Base-by-base conservation (phyloP, 805 yeast genomes). In the Metschnikowia baotianmanensis region DNA sequence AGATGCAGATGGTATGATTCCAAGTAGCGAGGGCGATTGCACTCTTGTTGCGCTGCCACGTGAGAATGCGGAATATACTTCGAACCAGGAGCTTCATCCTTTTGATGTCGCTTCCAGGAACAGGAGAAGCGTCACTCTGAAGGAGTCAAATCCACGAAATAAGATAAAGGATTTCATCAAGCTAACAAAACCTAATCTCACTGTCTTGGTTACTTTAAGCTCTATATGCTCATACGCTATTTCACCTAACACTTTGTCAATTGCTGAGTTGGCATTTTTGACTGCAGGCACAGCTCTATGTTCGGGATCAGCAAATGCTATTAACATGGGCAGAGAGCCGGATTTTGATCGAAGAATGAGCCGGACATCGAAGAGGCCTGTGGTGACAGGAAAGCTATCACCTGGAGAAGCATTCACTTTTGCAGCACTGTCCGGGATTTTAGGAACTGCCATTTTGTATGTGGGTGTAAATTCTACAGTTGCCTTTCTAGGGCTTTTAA, bases 281-380 rank as follows among this genome's bases (percentile, higher is more conserved):
- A 86, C 96, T 0, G 62, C 74, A 0, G 99, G 99, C 12, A 93
- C 97, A 0, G 78, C 91, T 1, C 65, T 93, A 24, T 78, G 93
- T 49, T 88, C 96, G 0, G 95, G 95, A 9, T 82, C 96, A 2
- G 99, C 99, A 2, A 93, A 93, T 64, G 95, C 98, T 3, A 88
- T 93, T 34, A 93, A 93, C 58, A 91, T 90, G 96, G 98, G 89
- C 2, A 72, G 99, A 51, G 99, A 93, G 63, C 96, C 96, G 1
- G 84, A 78, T 16, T 93, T 80, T 57, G 99, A 93, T 58, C 73
- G 77, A 34, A 74, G 77, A 57, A 93, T 93, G 99, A 76, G 82
- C 3, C 73, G 99, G 57, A 93, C 99, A 0, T 78, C 84, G 8
- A 76, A 82, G 5, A 73, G 99, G 55, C 99, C 99, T 0, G 90